Conservation (phyloP, 768 basidiomycete species). For the Leccinellum luteum region DNA sequence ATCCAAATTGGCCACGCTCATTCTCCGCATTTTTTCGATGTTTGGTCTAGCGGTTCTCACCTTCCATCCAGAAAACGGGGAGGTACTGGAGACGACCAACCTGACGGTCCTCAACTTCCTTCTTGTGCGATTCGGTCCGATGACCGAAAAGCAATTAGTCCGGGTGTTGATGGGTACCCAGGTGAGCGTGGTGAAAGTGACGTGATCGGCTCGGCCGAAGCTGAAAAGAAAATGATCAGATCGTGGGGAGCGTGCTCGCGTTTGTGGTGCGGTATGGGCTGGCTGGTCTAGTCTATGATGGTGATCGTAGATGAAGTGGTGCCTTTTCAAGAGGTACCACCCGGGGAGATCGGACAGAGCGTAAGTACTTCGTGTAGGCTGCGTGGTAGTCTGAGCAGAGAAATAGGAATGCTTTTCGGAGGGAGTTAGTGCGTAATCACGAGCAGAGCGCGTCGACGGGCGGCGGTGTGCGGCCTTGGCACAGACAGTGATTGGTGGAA, state of each 20-base stretch:
- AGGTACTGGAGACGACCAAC: constrained; percentile 75
- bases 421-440: constrained; percentile 28
- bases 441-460: background rate
- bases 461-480: constrained; percentile 1
- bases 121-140: constrained; percentile 75
- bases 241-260: constrained; percentile 73
- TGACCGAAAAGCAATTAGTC: constrained; percentile 81
- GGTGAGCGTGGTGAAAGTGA: constrained; percentile 36
- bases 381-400: background rate
- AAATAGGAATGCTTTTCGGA: background rate
- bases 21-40: constrained; percentile 57
- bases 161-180: constrained; percentile 72
- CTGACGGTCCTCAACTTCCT: constrained; percentile 89
- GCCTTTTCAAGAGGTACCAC: background rate
- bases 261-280: constrained; percentile 90
- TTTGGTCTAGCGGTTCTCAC: constrained; percentile 69
- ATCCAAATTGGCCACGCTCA: constrained; percentile 47
- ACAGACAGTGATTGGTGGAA: constrained; percentile 15
- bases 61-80: constrained; percentile 49
- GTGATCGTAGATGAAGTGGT: constrained; percentile 66
- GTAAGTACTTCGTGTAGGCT: background rate
- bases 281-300: constrained; percentile 87
- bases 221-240: constrained; percentile 36
- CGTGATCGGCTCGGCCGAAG: background rate
- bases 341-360: background rate